Percentiles rank a stretch among this genome's conserved stretches.
phyloP scores from a whole-genome alignment of 1,139 yeast genomes.

The Saccharomycopsis phalli region DNA sequence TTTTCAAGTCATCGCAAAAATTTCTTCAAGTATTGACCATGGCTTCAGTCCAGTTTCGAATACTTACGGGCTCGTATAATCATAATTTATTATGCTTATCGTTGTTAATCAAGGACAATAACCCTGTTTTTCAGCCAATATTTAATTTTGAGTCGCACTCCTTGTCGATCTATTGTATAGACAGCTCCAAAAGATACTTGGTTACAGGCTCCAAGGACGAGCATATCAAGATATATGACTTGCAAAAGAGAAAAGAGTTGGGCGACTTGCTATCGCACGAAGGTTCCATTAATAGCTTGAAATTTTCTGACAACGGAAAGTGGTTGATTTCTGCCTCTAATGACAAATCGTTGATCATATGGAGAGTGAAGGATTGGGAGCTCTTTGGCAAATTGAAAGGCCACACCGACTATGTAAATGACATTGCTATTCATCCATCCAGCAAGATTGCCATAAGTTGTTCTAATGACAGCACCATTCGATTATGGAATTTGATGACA shows the following conservation, averaged over 20 bases:
- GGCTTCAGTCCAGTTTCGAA: conserved; percentile 45
- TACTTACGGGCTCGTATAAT: conserved; percentile 92
- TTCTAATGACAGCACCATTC: conserved; percentile 71
- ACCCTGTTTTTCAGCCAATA: conserved; percentile 77
- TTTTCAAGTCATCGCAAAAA: no score
- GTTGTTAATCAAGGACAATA: conserved; percentile 33
- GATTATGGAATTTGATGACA: conserved; percentile 95
- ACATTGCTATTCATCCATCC: conserved; percentile 83
- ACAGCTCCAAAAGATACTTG: conserved; percentile 72
- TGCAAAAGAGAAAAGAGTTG: conserved; percentile 87
- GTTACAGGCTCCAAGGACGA: conserved; percentile 97
- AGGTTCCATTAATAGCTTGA: conserved; percentile 74
- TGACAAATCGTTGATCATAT: conserved; percentile 80
- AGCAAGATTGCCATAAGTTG: conserved; percentile 88
- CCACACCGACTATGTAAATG: conserved; percentile 69
- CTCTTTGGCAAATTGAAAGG: conserved; percentile 82
- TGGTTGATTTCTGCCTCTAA: conserved; percentile 91
- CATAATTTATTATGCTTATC: conserved; percentile 86
- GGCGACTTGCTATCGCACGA: conserved; percentile 87
- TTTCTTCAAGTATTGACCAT: no score
- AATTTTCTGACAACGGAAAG: conserved; percentile 67
- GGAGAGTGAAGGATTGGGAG: conserved; percentile 99
- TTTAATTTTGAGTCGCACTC: conserved; percentile 93
- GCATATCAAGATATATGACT: conserved; percentile 86
- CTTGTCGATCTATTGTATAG: conserved; percentile 76